phyloP scores from a whole-genome alignment of 768 basidiomycete genomes.

The Nevesoporus exiguus region DNA sequence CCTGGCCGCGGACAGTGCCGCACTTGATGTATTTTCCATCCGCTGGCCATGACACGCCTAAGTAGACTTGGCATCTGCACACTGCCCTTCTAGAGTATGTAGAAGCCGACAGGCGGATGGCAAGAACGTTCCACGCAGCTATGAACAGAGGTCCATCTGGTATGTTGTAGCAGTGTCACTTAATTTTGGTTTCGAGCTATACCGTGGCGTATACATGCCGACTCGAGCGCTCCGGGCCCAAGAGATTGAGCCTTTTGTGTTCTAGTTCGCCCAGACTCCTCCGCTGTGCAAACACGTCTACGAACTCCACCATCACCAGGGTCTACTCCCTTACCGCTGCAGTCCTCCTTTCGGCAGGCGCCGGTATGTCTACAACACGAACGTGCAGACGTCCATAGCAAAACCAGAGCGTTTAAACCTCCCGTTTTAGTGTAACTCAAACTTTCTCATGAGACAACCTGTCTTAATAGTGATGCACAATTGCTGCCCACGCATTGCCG shows the following conservation, averaged over 20 bases:
- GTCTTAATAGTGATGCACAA: background rate
- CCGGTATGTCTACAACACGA: too few relatives aligned
- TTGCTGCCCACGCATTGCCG: background rate
- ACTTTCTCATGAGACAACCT: too few relatives aligned
- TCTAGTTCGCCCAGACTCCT: background rate
- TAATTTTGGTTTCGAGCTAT: slow-evolving; percentile 5
- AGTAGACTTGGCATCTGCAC: background rate
- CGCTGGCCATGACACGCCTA: background rate
- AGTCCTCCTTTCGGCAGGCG: background rate
- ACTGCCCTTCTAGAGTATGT: background rate
- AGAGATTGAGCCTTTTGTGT: background rate
- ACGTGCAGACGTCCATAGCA: too few relatives aligned
- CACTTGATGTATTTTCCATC: slow-evolving; percentile 4
- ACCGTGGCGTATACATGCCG: background rate
- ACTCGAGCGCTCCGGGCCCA: background rate
- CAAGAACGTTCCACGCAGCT: too few relatives aligned
- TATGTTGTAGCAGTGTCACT: background rate
- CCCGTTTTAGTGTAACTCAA: too few relatives aligned
- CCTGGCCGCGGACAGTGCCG: slow-evolving; percentile 19
- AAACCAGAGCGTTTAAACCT: too few relatives aligned
- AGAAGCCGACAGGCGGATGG: background rate
- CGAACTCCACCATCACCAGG: background rate
- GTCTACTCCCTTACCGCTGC: background rate
- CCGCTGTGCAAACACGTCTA: background rate
- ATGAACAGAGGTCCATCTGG: background rate